Conservation (phyloP, 2,329 filamentous ascomycete species). For the Verticillium zaregamsianum region DNA sequence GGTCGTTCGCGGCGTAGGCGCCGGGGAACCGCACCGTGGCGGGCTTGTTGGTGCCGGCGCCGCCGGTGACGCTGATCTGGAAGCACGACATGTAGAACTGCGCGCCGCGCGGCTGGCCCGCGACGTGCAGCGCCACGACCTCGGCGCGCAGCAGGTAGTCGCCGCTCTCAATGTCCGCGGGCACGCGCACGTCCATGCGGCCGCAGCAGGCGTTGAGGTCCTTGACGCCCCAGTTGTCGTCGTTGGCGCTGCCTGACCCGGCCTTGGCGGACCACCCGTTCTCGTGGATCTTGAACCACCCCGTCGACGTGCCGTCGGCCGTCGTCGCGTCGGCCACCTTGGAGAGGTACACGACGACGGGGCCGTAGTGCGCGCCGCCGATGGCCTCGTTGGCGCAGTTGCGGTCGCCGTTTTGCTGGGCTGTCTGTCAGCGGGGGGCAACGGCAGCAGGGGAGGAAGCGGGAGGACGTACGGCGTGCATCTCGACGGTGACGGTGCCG, state of each 20-base stretch:
- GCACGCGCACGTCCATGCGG: slow-evolving; percentile 35
- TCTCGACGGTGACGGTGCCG: slow-evolving; percentile 48
- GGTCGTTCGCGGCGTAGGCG: slow-evolving; percentile 37
- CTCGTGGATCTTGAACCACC: slow-evolving; percentile 51
- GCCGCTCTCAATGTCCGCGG: slow-evolving; percentile 24
- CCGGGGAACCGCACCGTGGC: slow-evolving; percentile 34
- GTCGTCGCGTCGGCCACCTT: slow-evolving; percentile 43
- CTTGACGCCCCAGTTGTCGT: slow-evolving; percentile 41
- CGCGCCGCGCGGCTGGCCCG: slow-evolving; percentile 24
- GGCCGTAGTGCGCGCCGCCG: slow-evolving; percentile 50
- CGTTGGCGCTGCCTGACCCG: slow-evolving; percentile 30
- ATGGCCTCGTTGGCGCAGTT: slow-evolving; percentile 44
- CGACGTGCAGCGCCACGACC: slow-evolving; percentile 43
- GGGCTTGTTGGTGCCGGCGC: slow-evolving; percentile 19
- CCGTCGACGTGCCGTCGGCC: slow-evolving; percentile 32
- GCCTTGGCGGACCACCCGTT: slow-evolving; percentile 34
- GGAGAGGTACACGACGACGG: slow-evolving; percentile 47
- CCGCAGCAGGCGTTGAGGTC: slow-evolving; percentile 34
- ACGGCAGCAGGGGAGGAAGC: not conserved
- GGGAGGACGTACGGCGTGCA: slow-evolving; percentile 40
- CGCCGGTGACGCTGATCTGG: slow-evolving; percentile 25
- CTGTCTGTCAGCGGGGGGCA: not conserved
- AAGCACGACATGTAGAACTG: slow-evolving; percentile 36
- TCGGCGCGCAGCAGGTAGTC: slow-evolving; percentile 45
- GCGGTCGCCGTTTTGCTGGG: slow-evolving; percentile 42